These are phyloP conservation scores for Pelargonium fulgidum DNA, from an alignment of 441 rosid species.

Conservation along the genomic window DNA sequence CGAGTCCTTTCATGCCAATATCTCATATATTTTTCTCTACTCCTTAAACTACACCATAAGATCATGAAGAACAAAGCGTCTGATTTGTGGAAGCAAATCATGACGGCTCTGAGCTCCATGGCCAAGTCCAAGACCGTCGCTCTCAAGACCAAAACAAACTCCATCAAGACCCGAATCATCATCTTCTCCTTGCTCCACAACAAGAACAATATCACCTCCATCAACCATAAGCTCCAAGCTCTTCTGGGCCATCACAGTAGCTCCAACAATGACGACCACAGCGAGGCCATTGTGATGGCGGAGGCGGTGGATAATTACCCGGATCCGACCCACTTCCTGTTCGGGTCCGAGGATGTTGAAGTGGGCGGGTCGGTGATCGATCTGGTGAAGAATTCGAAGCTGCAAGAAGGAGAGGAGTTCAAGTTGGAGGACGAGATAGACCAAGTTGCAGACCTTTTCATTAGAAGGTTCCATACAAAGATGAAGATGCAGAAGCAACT, in stretches of 20 bases:
- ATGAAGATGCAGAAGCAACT: conserved; percentile 74
- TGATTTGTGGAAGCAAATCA: conserved; percentile 41
- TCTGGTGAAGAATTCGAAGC: conserved; percentile 55
- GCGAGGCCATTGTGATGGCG: no score
- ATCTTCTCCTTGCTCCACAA: conserved; percentile 53
- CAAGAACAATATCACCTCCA: conserved; percentile 48
- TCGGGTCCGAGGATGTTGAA: not conserved
- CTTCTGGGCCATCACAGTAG: conserved; percentile 17
- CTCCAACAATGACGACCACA: not conserved
- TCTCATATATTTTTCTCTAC: not conserved
- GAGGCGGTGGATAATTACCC: not conserved
- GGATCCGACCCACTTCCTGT: conserved; percentile 1
- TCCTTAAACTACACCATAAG: no score
- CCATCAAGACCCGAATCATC: conserved; percentile 52
- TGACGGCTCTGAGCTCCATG: conserved; percentile 30
- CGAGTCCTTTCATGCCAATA: conserved; percentile 22
- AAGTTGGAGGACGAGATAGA: conserved; percentile 79
- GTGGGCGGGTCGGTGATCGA: conserved; percentile 64
- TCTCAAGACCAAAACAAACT: conserved; percentile 53
- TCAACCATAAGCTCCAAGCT: conserved; percentile 51
- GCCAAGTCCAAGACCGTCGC: conserved; percentile 52
- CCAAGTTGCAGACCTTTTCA: conserved; percentile 76
- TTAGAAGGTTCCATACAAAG: conserved; percentile 64
- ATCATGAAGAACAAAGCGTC: conserved; percentile 57
- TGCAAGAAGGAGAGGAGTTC: conserved; percentile 59